A percentile compares a stretch with the other conserved stretches of the same genome.
Evolutionary conservation across 2,329 filamentous ascomycete genomes (phyloP).

Genomic region (Neocatenulostroma microsporum): DNA sequence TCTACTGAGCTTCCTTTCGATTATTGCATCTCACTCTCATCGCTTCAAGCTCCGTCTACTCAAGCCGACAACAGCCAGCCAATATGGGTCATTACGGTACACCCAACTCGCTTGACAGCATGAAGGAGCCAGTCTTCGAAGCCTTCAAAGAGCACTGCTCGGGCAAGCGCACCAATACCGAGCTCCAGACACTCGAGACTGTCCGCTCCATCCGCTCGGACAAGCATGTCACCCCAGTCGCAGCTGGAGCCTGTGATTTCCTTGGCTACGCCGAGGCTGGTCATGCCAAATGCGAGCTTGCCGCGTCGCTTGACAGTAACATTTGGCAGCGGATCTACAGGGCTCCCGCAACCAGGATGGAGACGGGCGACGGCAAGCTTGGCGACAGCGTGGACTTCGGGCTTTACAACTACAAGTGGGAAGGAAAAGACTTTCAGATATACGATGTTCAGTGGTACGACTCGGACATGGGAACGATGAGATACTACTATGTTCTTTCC

Average conservation of each 20-base stretch:
- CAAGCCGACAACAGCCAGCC: background rate
- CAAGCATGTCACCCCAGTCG: conserved; percentile 11
- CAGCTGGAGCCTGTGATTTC: conserved; percentile 10
- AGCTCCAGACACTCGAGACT: conserved; percentile 6
- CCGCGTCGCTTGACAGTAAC: conserved; percentile 30
- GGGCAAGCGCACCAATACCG: conserved; percentile 5
- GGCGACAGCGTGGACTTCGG: conserved; percentile 33
- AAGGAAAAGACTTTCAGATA: conserved; percentile 31
- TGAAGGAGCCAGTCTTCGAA: conserved; percentile 3
- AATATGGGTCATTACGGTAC: conserved; percentile 5
- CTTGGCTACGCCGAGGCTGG: conserved; percentile 29
- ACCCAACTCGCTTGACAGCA: background rate
- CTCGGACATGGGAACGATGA: conserved; percentile 1
- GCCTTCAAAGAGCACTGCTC: conserved; percentile 12
- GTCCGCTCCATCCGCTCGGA: conserved; percentile 9
- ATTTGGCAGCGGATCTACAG: conserved; percentile 28
- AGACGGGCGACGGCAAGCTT: conserved; percentile 28
- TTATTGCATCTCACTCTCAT: background rate
- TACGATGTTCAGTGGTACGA: conserved; percentile 33
- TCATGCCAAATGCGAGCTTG: conserved; percentile 29
- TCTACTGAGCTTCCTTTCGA: no score
- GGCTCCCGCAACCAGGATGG: conserved; percentile 31
- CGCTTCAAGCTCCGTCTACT: background rate
- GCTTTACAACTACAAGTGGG: conserved; percentile 35
- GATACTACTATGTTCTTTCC: conserved; percentile 14